Evolutionary conservation across 371 early-diverging fungal species (phyloP).

Genomic region (Funneliformis caledonium): DNA sequence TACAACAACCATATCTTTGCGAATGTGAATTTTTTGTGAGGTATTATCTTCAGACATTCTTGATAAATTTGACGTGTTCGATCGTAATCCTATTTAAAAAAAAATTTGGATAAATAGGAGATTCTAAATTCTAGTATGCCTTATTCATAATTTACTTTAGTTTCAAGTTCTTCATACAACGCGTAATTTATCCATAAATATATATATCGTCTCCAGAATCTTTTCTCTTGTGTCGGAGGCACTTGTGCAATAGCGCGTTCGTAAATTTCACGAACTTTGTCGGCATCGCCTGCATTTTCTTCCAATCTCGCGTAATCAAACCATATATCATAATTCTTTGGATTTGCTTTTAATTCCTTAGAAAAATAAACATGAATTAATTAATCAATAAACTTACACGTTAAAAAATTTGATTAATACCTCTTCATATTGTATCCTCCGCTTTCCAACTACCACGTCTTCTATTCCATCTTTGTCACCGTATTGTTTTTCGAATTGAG

Average conservation of each 20-base stretch:
- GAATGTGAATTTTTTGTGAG: slow-evolving; percentile 94
- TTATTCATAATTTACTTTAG: slow-evolving; percentile 53
- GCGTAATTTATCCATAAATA: slow-evolving; percentile 99
- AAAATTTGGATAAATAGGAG: not conserved
- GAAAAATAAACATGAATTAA: not conserved
- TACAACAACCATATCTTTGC: slow-evolving; percentile 95
- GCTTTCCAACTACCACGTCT: slow-evolving; percentile 84
- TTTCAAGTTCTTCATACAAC: slow-evolving; percentile 90
- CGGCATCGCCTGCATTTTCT: slow-evolving; percentile 76
- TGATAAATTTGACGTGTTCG: slow-evolving; percentile 87
- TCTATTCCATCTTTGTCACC: slow-evolving; percentile 91
- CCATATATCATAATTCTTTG: slow-evolving; percentile 95
- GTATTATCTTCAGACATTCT: slow-evolving; percentile 83
- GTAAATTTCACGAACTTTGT: slow-evolving; percentile 88
- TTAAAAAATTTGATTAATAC: slow-evolving; percentile 44
- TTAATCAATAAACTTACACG: too few relatives aligned
- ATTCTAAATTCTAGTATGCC: not conserved
- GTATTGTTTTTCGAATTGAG: slow-evolving; percentile 95
- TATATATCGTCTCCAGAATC: slow-evolving; percentile 95
- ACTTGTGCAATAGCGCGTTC: slow-evolving; percentile 93
- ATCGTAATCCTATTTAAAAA: slow-evolving; percentile 66
- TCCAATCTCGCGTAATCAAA: slow-evolving; percentile 92
- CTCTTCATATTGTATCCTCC: slow-evolving; percentile 89
- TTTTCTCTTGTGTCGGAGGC: slow-evolving; percentile 88
- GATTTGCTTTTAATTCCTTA: slow-evolving; percentile 71